Evolutionary conservation across 228 moss, liverwort and hornwort species (phyloP).

Genomic region (Sphagnum fallax): DNA sequence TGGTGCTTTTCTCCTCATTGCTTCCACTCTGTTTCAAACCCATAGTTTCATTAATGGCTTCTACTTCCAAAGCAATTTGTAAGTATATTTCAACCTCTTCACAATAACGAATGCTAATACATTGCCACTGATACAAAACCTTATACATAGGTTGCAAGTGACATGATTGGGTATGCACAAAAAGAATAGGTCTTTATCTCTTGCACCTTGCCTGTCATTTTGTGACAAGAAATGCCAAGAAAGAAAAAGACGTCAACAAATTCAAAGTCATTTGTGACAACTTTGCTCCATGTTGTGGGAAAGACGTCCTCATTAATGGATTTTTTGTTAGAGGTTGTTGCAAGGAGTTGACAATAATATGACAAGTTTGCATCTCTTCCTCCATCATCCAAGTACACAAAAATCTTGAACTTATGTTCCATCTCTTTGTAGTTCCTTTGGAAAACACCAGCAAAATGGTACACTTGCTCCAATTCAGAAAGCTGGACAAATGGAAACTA

Average conservation of each 20-base stretch:
- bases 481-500: no score
- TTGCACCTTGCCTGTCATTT: conserved; percentile 53
- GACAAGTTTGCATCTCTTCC: no score
- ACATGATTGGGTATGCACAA: no score
- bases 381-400: conserved; percentile 34
- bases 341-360: not conserved
- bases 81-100: no score
- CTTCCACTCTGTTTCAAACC: conserved; percentile 31
- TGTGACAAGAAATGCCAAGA: conserved; percentile 57
- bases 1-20: conserved; percentile 42
- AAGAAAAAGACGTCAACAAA: conserved; percentile 44
- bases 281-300: conserved; percentile 47
- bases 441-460: conserved; percentile 41
- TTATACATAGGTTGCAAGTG: no score
- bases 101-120: no score
- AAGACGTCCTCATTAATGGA: conserved; percentile 52
- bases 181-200: no score
- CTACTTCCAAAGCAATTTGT: no score
- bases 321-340: conserved; percentile 39
- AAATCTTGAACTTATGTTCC: conserved; percentile 43
- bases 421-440: conserved; percentile 32
- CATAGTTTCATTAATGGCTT: no score
- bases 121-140: no score
- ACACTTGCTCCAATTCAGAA: conserved; percentile 25
- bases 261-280: conserved; percentile 39